Evolutionary conservation across 345 rosid genomes (phyloP), one percentile per base, ranked within the genome.

Genomic region (Populus tremula): DNA sequence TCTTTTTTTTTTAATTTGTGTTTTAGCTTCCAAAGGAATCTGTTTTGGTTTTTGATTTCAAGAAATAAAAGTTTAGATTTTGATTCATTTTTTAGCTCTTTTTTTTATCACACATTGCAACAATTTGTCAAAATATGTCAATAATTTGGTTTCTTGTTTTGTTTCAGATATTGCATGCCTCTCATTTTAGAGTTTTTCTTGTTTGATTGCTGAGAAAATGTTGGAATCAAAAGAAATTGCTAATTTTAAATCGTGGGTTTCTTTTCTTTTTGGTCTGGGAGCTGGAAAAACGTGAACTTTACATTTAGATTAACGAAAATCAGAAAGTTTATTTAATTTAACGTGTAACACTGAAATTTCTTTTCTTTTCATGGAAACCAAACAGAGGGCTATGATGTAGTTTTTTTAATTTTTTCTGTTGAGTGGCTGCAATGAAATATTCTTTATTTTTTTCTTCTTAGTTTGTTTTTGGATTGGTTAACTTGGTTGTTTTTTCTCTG

Each of bases 201-300:
- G 78, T 84, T 84, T 84, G 80, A 71, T 65, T 82, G 74, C 78
- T 76, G 81, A 65, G 80, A 73, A 82, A 84, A 75, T 78, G 80
- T n/a, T 59, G 76, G 69, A 75, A 59, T 20, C 18, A 54, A 6
- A 41, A 5, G 70, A 76, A 38, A 80, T 25, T 50, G 70, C 71
- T 29, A 23, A 72, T 63, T 73, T 56, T 64, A 10, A 75, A 53
- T 64, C 36, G 53, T 66, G 50, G 63, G 62, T 74, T 38, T 69
- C 20, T 21, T 73, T 41, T 53, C 12, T 63, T 10, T 45, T 54
- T 54, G 67, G 18, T 67, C 5, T 6, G 33, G 68, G 35, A n/a
- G 29, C 54, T 72, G 29, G 12, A 17, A 41, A 41, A 8, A 38
- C 56, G 27, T 25, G 39, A 64, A 31, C 39, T 72, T 72, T 59